These are phyloP conservation scores for Rhizopogon salebrosus DNA, from an alignment of 768 basidiomycete genomes.

Conservation along the genomic window DNA sequence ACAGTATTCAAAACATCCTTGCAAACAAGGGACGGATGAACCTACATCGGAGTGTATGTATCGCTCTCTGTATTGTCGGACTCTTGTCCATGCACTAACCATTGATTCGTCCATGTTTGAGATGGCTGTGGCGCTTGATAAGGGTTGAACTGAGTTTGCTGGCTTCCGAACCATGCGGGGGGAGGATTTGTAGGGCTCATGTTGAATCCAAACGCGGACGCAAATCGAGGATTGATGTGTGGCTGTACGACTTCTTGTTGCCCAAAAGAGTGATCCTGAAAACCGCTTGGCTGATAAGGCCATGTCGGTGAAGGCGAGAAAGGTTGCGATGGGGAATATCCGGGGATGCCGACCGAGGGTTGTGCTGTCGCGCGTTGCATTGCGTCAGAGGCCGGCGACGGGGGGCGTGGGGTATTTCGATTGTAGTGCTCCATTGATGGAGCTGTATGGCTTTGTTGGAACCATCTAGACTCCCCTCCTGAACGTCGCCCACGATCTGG, in stretches of 20 bases:
- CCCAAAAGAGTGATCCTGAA: slow-evolving; percentile 10
- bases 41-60: slow-evolving; percentile 24
- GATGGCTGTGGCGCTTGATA: slow-evolving; percentile 8
- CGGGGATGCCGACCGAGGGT: slow-evolving; percentile 18
- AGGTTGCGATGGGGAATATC: slow-evolving; percentile 10
- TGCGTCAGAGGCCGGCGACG: slow-evolving; percentile 42
- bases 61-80: slow-evolving; percentile 17
- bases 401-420: slow-evolving; percentile 22
- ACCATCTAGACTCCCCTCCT: slow-evolving; percentile 17
- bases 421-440: slow-evolving; percentile 26
- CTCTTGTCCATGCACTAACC: slow-evolving; percentile 29
- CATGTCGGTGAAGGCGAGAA: slow-evolving; percentile 9
- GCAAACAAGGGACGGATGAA: not conserved
- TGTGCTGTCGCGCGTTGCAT: slow-evolving; percentile 41
- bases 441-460: slow-evolving; percentile 5
- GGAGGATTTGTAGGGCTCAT: slow-evolving; percentile 10
- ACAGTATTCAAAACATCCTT: not conserved
- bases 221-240: slow-evolving; percentile 81
- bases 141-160: slow-evolving; percentile 11
- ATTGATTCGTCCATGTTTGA: slow-evolving; percentile 34
- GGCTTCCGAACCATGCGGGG: slow-evolving; percentile 16
- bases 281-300: slow-evolving; percentile 7
- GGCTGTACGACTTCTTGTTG: slow-evolving; percentile 53
- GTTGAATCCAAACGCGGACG: slow-evolving; percentile 54
- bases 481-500: slow-evolving; percentile 12